These are phyloP conservation scores for Suillus occidentalis DNA, from an alignment of 768 basidiomycete genomes.

Conservation along the genomic window DNA sequence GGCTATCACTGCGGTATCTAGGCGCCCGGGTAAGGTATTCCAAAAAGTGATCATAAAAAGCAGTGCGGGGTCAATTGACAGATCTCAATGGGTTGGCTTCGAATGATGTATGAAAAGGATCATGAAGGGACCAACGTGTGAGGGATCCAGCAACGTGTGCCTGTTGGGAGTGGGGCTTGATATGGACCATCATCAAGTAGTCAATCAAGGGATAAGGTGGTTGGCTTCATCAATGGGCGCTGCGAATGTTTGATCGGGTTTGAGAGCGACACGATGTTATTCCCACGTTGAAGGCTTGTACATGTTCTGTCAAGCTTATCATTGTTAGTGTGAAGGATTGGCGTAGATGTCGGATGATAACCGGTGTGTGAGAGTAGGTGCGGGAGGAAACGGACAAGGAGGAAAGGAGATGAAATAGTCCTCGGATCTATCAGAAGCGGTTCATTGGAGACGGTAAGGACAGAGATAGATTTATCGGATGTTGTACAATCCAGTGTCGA, in stretches of 20 bases:
- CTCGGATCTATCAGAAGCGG: not conserved
- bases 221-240: not conserved
- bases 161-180: not conserved
- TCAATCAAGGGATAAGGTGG: not conserved
- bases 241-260: not conserved
- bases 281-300: not conserved
- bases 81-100: not conserved
- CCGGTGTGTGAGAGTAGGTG: not conserved
- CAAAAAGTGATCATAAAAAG: not conserved
- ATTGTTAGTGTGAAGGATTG: no score
- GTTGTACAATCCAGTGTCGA: not conserved
- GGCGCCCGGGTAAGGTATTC: no score
- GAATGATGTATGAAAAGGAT: constrained; percentile 5
- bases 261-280: not conserved
- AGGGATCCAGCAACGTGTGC: no score
- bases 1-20: not conserved
- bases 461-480: not conserved
- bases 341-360: no score
- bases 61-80: not conserved
- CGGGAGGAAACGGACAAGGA: not conserved
- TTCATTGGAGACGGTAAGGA: not conserved
- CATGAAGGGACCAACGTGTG: not conserved
- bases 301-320: not conserved
- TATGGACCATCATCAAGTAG: not conserved
- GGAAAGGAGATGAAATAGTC: not conserved